A percentile compares a stretch with the other conserved stretches of the same genome.
These are phyloP conservation scores for Rhodotorula toruloides DNA, from an alignment of 768 basidiomycete species.

Conservation along the genomic window DNA sequence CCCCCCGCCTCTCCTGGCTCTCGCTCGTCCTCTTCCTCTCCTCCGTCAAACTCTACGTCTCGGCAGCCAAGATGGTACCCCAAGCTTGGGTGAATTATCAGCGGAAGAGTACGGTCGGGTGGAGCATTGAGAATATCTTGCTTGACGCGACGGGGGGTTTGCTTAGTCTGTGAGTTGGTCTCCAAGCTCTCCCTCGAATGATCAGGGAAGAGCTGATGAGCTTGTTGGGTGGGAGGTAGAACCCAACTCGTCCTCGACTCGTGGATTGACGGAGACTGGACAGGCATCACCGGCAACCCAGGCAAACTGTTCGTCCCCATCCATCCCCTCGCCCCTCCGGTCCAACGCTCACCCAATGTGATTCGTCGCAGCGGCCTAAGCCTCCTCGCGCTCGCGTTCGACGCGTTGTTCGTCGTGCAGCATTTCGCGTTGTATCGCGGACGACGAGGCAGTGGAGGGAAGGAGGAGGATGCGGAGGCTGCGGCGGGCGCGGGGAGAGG, in stretches of 20 bases:
- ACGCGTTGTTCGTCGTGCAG: slow-evolving; percentile 45
- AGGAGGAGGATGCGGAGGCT: not conserved
- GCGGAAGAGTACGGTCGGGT: slow-evolving; percentile 46
- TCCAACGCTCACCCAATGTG: not conserved
- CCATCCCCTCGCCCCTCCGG: not conserved
- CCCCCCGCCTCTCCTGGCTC: slow-evolving; percentile 33
- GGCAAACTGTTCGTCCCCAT: slow-evolving; percentile 40
- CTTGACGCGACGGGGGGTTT: slow-evolving; percentile 47
- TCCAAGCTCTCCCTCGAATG: not conserved
- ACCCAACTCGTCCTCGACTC: slow-evolving; percentile 45
- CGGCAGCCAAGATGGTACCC: slow-evolving; percentile 49
- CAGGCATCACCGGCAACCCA: slow-evolving; percentile 43
- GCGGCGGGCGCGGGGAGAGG: not conserved
- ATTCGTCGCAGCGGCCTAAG: slow-evolving; percentile 39
- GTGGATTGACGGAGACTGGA: slow-evolving; percentile 40
- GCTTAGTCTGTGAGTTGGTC: slow-evolving; percentile 37
- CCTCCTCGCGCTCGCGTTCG: slow-evolving; percentile 44
- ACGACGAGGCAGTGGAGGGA: not conserved
- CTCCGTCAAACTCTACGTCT: slow-evolving; percentile 47
- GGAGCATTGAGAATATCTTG: slow-evolving; percentile 45
- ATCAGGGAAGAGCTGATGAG: not conserved
- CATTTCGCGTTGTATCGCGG: slow-evolving; percentile 45
- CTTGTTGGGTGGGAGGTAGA: not conserved
- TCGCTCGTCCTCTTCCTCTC: slow-evolving; percentile 45
- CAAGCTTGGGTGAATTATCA: slow-evolving; percentile 47